Evolutionary conservation across 2,329 filamentous ascomycete genomes (phyloP), one percentile per base, ranked within the genome.

Genomic region (Nemania abortiva): DNA sequence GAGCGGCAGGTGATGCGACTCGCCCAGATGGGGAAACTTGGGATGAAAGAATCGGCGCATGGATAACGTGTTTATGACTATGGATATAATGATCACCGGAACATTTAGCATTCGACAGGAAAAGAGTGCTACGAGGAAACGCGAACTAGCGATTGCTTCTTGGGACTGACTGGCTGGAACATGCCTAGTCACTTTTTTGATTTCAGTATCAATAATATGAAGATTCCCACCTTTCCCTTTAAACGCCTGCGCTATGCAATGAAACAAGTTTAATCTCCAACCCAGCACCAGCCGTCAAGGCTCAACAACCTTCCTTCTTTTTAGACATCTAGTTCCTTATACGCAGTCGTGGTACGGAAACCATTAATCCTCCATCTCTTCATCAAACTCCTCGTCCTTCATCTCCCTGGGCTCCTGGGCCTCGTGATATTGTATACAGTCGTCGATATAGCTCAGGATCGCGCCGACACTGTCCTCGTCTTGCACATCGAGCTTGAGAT

Each of bases 391-490:
- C 22, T 76, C 75, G 27, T 79, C 78, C 63, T 79, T 79, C 39
- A 79, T 34, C 67, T 79, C 78, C 65, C 72, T 77, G 1, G 78
- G 78, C 70, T 79, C 78, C 60, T 79, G 78, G 5, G 78, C 77
- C 60, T 79, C 78, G 67, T 79, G 77, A 63, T 77, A 79, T 47
- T 79, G 78, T 58, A 79, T 79, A 74, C 86, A 89, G 77, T 83
- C 82, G 55, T 87, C 87, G 74, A 88, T 80, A 76, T 85, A 87
- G 73, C 86, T 87, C 76, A 87, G 81, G 72, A 89, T 84, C 83
- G 84, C 90, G 1, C 88, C 91, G 3, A 98, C 90, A 77, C 95
- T 98, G 76, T 98, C 94, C 82, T 98, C 95, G 76, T 97, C 91
- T 73, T 96, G 92, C 31, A 91, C 92, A 77, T 98, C 93, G 53